Evolutionary conservation across 2,329 filamentous ascomycete species (phyloP).

Genomic region (Epichloe festucae): DNA sequence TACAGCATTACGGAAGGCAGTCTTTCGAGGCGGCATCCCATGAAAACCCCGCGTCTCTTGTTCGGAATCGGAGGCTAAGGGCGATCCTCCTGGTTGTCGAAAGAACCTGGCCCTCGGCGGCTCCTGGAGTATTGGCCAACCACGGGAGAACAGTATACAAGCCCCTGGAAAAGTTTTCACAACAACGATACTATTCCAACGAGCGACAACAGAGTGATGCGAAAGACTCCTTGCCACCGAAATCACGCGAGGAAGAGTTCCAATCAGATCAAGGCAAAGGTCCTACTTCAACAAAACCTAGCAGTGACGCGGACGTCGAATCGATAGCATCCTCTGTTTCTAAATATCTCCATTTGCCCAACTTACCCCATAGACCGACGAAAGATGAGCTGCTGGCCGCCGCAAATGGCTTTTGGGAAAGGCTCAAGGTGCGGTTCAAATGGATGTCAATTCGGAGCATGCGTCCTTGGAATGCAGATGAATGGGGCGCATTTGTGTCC

Average conservation of each 20-base stretch:
- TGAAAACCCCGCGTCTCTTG: neutral
- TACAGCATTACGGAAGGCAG: neutral
- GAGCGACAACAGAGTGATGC: neutral
- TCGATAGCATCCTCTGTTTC: slow-evolving; percentile 39
- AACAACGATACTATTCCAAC: neutral
- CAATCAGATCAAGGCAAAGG: neutral
- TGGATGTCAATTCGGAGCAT: slow-evolving; percentile 94
- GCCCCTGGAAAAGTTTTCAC: neutral
- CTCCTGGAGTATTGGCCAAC: neutral
- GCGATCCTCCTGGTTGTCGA: neutral
- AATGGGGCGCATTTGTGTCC: slow-evolving; percentile 87
- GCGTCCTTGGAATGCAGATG: slow-evolving; percentile 87
- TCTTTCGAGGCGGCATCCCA: too few species aligned
- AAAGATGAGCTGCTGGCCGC: slow-evolving; percentile 89
- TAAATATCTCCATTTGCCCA: slow-evolving; percentile 47
- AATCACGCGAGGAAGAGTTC: neutral
- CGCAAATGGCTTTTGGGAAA: slow-evolving; percentile 84
- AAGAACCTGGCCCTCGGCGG: neutral
- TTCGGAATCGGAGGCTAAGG: neutral
- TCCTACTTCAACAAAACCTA: slow-evolving; percentile 5
- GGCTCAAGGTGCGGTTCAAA: slow-evolving; percentile 84
- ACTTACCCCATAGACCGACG: slow-evolving; percentile 75
- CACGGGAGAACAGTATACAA: neutral
- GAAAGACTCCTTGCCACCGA: neutral
- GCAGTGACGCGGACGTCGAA: slow-evolving; percentile 17